Evolutionary conservation across 2,329 filamentous ascomycete genomes (phyloP).

Genomic region (Exophiala sp.): DNA sequence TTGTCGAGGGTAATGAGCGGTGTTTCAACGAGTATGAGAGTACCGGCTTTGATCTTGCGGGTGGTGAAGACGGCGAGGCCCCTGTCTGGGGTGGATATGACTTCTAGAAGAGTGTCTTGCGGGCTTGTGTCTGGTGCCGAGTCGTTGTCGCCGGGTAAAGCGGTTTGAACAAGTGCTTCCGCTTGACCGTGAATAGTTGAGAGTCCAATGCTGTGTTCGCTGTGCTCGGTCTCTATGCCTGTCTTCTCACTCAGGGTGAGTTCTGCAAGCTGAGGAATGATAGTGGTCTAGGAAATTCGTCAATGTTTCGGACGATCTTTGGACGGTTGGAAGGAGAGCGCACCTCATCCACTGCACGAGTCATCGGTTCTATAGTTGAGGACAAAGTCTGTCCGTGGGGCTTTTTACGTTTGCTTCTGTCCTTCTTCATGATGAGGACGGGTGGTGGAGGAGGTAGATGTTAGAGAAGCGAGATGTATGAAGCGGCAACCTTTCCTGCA

Average conservation of each 20-base stretch:
- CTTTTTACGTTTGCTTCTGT: not conserved
- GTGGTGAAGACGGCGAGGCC: constrained; percentile 23
- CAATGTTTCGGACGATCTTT: no score
- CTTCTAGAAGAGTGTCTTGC: constrained; percentile 51
- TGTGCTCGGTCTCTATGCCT: no score
- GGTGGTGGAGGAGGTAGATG: not conserved
- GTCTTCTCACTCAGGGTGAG: no score
- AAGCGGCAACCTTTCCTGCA: constrained; percentile 3
- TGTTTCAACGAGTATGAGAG: constrained; percentile 20
- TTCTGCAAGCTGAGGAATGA: no score
- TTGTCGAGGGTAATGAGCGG: constrained; percentile 21
- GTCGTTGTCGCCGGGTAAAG: not conserved
- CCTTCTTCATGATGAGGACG: not conserved
- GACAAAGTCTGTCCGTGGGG: not conserved
- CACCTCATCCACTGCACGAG: not conserved
- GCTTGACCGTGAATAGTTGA: not conserved
- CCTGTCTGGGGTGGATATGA: constrained; percentile 19
- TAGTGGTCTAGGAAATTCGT: no score
- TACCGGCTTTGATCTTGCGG: constrained; percentile 25
- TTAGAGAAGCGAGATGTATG: constrained; percentile 13
- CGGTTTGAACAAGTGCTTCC: not conserved
- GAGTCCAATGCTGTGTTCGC: not conserved
- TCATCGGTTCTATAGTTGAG: not conserved
- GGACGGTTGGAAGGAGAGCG: not conserved
- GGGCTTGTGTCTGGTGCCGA: constrained; percentile 54